Conservation (phyloP, 257 asterid genomes). For the Verbena officinalis region DNA sequence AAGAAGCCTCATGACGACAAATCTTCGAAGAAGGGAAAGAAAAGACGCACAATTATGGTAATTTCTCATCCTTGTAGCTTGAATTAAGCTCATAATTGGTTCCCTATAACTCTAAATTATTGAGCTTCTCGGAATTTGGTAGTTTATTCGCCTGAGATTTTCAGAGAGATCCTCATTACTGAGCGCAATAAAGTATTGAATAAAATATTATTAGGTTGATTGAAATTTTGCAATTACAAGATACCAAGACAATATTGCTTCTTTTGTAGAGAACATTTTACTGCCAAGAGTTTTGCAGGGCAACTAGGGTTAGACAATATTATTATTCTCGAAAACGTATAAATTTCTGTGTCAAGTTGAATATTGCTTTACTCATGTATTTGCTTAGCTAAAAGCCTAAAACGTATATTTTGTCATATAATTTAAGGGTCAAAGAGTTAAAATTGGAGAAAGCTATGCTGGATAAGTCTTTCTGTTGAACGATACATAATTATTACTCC, state of each 20-base stretch:
- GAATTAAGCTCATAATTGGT: not conserved
- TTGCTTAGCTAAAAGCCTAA: too few relatives aligned
- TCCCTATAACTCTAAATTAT: not conserved
- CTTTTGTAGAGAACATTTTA: not conserved
- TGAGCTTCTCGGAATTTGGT: not conserved
- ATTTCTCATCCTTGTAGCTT: constrained; percentile 31
- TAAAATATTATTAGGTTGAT: not conserved
- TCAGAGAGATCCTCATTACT: not conserved
- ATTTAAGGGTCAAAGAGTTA: too few relatives aligned
- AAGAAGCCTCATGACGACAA: constrained; percentile 50
- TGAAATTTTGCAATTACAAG: constrained; percentile 3
- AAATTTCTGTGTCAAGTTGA: not conserved
- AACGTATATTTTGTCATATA: too few relatives aligned
- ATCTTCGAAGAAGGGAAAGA: constrained; percentile 71
- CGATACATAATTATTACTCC: too few relatives aligned
- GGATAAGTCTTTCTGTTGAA: too few relatives aligned
- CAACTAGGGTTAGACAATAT: not conserved
- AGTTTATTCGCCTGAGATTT: not conserved
- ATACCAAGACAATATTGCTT: not conserved
- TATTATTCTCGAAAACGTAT: not conserved
- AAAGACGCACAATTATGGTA: constrained; percentile 86
- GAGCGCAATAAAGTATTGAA: not conserved
- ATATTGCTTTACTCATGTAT: not conserved
- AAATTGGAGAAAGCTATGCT: too few relatives aligned
- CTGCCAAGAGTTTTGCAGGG: not conserved